Conservation (phyloP, 345 rosid species). For the Eucalyptus sideroxylon region DNA sequence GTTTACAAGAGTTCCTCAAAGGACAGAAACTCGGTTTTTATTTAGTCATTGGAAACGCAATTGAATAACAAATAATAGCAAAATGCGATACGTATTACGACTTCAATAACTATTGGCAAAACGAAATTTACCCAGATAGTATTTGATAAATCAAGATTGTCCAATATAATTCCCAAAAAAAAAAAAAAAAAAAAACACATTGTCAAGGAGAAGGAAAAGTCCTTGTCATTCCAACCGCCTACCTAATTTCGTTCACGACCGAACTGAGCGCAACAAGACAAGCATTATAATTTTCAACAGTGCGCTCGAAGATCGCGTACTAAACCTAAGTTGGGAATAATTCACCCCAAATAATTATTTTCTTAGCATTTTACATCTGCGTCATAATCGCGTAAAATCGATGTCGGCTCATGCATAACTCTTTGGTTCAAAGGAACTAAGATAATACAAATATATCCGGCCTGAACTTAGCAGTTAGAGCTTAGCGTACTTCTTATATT, state of each 20-base stretch:
- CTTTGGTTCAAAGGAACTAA: not conserved
- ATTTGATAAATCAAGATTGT: not conserved
- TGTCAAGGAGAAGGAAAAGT: not conserved
- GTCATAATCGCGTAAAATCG: not conserved
- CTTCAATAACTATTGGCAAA: not conserved
- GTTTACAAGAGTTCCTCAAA: not conserved
- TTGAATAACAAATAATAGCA: not conserved
- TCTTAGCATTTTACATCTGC: not conserved
- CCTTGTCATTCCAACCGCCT: not conserved
- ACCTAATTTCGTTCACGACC: not conserved
- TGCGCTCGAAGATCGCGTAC: not conserved
- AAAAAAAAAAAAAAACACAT: not conserved
- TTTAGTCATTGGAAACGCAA: not conserved
- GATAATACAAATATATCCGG: not conserved
- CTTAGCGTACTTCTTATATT: conserved; percentile 39
- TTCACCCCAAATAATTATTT: not conserved
- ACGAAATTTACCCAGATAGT: not conserved
- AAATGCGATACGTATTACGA: not conserved
- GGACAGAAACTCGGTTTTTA: not conserved
- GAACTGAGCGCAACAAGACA: not conserved
- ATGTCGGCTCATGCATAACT: too few relatives aligned
- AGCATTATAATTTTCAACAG: not conserved
- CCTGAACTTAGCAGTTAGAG: conserved; percentile 5
- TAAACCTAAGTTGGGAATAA: not conserved
- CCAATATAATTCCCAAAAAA: not conserved